A percentile compares a stretch with the other conserved stretches of the same genome.
Evolutionary conservation across 2,329 filamentous ascomycete genomes (phyloP).

Genomic region (Fragosphaeria purpurea): DNA sequence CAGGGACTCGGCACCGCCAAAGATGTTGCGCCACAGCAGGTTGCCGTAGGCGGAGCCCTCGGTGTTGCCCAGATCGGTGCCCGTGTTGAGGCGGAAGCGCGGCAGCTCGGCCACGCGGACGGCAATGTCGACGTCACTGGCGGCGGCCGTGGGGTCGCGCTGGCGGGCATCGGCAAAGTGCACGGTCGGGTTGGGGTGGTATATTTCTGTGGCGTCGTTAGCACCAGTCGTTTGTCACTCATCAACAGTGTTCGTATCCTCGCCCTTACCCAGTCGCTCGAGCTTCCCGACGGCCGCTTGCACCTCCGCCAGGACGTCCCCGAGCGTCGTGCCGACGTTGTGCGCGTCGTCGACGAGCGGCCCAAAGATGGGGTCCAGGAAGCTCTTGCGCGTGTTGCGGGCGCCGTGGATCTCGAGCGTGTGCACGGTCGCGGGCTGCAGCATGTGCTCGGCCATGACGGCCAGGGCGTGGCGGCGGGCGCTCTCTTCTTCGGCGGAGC

Average conservation of each 20-base stretch:
- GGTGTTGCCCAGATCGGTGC: conserved; percentile 85
- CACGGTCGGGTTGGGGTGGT: conserved; percentile 71
- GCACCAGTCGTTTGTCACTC: neutral
- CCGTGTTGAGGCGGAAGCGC: conserved; percentile 80
- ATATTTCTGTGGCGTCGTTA: conserved; percentile 57
- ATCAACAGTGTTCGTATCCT: neutral
- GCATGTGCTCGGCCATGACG: conserved; percentile 62
- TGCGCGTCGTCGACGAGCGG: conserved; percentile 63
- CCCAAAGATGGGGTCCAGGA: conserved; percentile 71
- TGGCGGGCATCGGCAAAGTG: conserved; percentile 69
- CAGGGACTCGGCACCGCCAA: conserved; percentile 86
- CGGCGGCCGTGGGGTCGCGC: conserved; percentile 56
- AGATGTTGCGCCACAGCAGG: conserved; percentile 78
- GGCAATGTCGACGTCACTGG: conserved; percentile 72
- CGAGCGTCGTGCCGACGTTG: conserved; percentile 62
- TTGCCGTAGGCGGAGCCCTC: conserved; percentile 92
- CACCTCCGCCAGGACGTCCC: conserved; percentile 66
- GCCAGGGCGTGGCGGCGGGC: conserved; percentile 7
- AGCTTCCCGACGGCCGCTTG: conserved; percentile 64
- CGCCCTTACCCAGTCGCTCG: conserved; percentile 57
- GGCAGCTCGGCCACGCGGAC: conserved; percentile 71
- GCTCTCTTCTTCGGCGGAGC: conserved; percentile 6
- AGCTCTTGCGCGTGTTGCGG: conserved; percentile 68
- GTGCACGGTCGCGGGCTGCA: conserved; percentile 78
- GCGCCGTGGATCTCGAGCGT: conserved; percentile 77